Conservation (phyloP, 2,329 filamentous ascomycete genomes). For the Didymella pomorum region DNA sequence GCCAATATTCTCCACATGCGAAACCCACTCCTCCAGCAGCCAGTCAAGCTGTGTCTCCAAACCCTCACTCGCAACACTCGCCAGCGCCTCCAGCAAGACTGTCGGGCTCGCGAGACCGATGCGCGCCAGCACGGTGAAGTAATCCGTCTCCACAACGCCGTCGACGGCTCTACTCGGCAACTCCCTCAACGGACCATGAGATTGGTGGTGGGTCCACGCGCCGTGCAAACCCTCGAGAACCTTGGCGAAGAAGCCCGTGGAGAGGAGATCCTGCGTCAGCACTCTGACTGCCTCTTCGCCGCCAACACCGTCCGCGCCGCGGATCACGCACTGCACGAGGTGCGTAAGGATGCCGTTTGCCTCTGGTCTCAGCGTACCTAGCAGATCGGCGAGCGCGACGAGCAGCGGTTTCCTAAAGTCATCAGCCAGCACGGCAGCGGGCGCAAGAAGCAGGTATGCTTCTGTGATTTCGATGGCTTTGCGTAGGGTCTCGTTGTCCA, state of each 20-base stretch:
- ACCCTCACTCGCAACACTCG: conserved; percentile 40
- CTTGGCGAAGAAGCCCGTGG: conserved; percentile 65
- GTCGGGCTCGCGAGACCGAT: conserved; percentile 76
- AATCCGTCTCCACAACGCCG: conserved; percentile 81
- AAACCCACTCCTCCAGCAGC: conserved; percentile 70
- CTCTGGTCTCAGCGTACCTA: conserved; percentile 58
- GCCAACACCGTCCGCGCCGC: conserved; percentile 61
- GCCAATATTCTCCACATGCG: conserved; percentile 72
- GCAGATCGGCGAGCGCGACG: conserved; percentile 51
- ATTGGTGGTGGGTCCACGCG: conserved; percentile 69
- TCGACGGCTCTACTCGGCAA: conserved; percentile 73
- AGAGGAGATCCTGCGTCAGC: conserved; percentile 63
- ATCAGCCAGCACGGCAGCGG: conserved; percentile 56
- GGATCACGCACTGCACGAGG: conserved; percentile 57
- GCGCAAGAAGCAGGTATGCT: conserved; percentile 58
- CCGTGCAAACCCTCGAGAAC: conserved; percentile 56
- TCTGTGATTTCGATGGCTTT: conserved; percentile 60
- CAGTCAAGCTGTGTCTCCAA: conserved; percentile 53
- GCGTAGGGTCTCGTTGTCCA: conserved; percentile 58
- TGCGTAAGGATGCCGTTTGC: conserved; percentile 58
- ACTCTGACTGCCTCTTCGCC: conserved; percentile 61
- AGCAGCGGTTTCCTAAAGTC: conserved; percentile 53
- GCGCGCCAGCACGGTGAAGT: conserved; percentile 82
- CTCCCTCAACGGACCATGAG: conserved; percentile 74
- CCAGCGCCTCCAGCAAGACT: conserved; percentile 67